phyloP scores from a whole-genome alignment of 495 filamentous ascomycete species.

The Arthonia radiata region DNA sequence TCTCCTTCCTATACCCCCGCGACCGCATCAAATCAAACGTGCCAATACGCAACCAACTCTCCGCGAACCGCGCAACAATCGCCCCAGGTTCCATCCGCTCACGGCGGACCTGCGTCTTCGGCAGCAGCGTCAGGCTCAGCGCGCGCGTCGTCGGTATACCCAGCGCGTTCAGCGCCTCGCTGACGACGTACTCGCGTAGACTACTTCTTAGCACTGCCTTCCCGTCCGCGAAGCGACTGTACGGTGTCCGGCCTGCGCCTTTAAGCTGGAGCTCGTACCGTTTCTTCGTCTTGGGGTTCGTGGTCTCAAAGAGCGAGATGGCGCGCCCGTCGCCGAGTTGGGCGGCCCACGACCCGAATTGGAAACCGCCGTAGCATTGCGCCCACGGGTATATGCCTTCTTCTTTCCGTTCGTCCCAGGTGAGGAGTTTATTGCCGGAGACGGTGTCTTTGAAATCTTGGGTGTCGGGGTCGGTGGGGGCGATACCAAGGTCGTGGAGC shows the following conservation, averaged over 20 bases:
- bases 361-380: slow-evolving; percentile 84
- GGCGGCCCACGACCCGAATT: slow-evolving; percentile 65
- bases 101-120: slow-evolving; percentile 42
- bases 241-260: slow-evolving; percentile 78
- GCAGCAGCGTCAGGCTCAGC: slow-evolving; percentile 52
- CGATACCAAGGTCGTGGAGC: slow-evolving; percentile 53
- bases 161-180: slow-evolving; percentile 61
- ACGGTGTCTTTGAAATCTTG: slow-evolving; percentile 55
- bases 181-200: slow-evolving; percentile 82
- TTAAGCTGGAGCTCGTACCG: slow-evolving; percentile 86
- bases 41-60: slow-evolving; percentile 74
- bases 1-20: slow-evolving; percentile 49
- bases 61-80: slow-evolving; percentile 76
- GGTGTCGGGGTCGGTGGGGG: slow-evolving; percentile 34
- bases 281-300: slow-evolving; percentile 41
- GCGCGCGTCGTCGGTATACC: slow-evolving; percentile 71
- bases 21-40: slow-evolving; percentile 76
- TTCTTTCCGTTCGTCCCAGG: slow-evolving; percentile 22
- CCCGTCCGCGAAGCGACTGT: slow-evolving; percentile 92
- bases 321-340: slow-evolving; percentile 89
- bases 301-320: slow-evolving; percentile 78
- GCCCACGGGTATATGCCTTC: slow-evolving; percentile 81
- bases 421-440: slow-evolving; percentile 48
- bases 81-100: slow-evolving; percentile 83
- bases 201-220: slow-evolving; percentile 77